Conservation (phyloP, 495 filamentous ascomycete genomes). For the Hypoxylon lienhwacheense region DNA sequence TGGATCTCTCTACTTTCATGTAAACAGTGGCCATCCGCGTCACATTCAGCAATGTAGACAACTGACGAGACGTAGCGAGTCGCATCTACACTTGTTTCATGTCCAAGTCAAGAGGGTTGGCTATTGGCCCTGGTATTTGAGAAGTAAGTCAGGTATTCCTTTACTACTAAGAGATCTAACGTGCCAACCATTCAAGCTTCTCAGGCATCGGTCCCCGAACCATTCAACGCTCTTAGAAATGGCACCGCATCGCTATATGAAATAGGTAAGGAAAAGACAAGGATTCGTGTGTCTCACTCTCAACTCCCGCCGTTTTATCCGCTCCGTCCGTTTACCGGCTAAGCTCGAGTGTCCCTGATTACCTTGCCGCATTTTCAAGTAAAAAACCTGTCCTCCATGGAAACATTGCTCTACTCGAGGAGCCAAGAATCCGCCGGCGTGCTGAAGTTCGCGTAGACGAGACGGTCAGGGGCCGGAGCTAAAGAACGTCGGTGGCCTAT, state of each 20-base stretch:
- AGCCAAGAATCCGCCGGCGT: conserved; percentile 72
- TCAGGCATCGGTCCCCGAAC: too few relatives aligned
- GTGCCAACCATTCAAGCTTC: too few relatives aligned
- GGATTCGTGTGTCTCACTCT: conserved; percentile 63
- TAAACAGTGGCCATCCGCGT: too few relatives aligned
- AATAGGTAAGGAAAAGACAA: conserved; percentile 75
- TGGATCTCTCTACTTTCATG: too few relatives aligned
- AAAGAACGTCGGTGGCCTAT: conserved; percentile 63
- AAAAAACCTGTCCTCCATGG: conserved; percentile 73
- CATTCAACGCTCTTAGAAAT: conserved; percentile 74
- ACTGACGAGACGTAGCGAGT: too few relatives aligned
- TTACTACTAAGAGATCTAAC: too few relatives aligned
- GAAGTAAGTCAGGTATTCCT: too few relatives aligned
- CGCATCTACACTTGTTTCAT: too few relatives aligned
- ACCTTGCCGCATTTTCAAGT: conserved; percentile 73
- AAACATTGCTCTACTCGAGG: conserved; percentile 64
- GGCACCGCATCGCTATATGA: conserved; percentile 77
- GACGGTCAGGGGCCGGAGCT: conserved; percentile 73
- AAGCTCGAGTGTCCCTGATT: conserved; percentile 73
- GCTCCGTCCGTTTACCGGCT: conserved; percentile 71
- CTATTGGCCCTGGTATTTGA: too few relatives aligned
- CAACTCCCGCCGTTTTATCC: too few relatives aligned
- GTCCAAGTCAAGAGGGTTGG: too few relatives aligned
- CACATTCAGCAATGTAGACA: too few relatives aligned
- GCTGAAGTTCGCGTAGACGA: conserved; percentile 76